These are phyloP conservation scores for Uronychia setigera DNA, from an alignment of 73 alveolate species.

Conservation along the genomic window DNA sequence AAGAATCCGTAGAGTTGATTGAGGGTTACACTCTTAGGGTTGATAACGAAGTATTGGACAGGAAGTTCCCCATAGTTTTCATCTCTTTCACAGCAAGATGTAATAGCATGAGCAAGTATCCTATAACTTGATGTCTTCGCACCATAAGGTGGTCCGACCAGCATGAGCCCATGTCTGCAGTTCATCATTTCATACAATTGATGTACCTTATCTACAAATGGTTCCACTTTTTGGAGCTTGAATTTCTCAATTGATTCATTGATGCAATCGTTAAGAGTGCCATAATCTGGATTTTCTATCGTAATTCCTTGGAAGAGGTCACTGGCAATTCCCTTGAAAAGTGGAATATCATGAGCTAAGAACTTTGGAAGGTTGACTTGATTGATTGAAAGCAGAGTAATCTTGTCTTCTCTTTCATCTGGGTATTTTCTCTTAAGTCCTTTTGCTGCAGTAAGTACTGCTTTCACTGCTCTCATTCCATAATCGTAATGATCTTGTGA, in stretches of 20 bases:
- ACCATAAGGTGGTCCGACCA: constrained; percentile 93
- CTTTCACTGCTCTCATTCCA: constrained; percentile 95
- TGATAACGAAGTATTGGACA: constrained; percentile 59
- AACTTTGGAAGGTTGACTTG: constrained; percentile 97
- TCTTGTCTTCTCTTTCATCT: constrained; percentile 77
- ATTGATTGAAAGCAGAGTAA: constrained; percentile 72
- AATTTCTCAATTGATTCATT: constrained; percentile 59
- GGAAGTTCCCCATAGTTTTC: constrained; percentile 65
- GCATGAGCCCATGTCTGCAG: constrained; percentile 93
- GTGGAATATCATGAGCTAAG: constrained; percentile 85
- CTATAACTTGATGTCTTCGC: constrained; percentile 88
- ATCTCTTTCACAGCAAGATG: constrained; percentile 46
- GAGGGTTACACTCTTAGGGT: constrained; percentile 69
- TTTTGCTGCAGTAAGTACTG: constrained; percentile 85
- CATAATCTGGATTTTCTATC: constrained; percentile 81
- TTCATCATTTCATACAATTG: constrained; percentile 90
- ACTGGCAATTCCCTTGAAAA: constrained; percentile 82
- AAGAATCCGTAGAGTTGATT: constrained; percentile 70
- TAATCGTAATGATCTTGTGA: constrained; percentile 88
- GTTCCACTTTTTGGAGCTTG: constrained; percentile 67
- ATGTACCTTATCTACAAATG: constrained; percentile 78
- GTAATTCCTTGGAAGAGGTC: constrained; percentile 89
- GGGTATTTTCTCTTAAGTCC: constrained; percentile 65
- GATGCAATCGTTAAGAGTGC: constrained; percentile 70
- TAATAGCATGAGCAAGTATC: constrained; percentile 81